Conservation (phyloP, 495 filamentous ascomycete genomes). For the Elaphomyces granulatus region DNA sequence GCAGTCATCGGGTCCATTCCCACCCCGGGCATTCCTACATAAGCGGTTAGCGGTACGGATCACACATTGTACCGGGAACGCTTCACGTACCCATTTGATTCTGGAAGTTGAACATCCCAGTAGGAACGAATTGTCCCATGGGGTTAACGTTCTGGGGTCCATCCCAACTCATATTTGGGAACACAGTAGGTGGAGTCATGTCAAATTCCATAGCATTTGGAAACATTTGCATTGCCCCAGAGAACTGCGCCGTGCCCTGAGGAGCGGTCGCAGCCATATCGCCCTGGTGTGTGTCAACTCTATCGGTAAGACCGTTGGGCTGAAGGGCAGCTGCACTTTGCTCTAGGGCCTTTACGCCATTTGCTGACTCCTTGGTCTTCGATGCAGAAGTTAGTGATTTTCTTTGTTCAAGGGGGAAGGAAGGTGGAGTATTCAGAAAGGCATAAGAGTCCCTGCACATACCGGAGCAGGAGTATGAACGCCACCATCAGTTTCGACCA, state of each 20-base stretch:
- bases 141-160: conserved; percentile 51
- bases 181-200: conserved; percentile 28
- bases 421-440: not conserved
- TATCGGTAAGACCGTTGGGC: no score
- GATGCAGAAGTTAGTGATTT: conserved; percentile 2
- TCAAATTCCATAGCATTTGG: conserved; percentile 17
- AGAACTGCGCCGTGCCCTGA: conserved; percentile 10
- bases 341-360: no score
- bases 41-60: conserved; percentile 1
- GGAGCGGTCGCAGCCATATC: conserved; percentile 11
- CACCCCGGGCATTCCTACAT: conserved; percentile 61
- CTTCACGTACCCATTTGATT: conserved; percentile 60
- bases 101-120: conserved; percentile 57
- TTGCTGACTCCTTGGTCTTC: no score
- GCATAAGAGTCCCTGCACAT: no score
- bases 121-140: conserved; percentile 61
- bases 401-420: no score
- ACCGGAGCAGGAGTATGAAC: conserved; percentile 11
- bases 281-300: conserved; percentile 8
- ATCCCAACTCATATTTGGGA: conserved; percentile 51
- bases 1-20: conserved; percentile 80
- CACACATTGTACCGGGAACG: not conserved
- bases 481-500: conserved; percentile 6
- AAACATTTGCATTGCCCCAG: conserved; percentile 8
- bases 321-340: no score